Evolutionary conservation across 805 yeast species (phyloP).

Genomic region (Metschnikowia proteae): DNA sequence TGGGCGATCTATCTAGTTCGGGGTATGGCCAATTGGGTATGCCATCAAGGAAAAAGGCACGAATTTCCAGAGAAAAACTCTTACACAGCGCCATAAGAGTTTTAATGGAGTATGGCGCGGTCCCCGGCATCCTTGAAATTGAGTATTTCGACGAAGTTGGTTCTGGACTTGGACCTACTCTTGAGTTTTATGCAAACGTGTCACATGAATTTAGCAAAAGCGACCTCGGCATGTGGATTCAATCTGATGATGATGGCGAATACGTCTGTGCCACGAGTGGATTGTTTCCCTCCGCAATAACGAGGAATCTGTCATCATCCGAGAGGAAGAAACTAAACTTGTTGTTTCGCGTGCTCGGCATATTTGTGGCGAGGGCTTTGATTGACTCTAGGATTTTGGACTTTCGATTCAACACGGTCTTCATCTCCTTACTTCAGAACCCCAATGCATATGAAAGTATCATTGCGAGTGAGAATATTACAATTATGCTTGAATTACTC

Average conservation of each 20-base stretch:
- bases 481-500: slow-evolving; percentile 24
- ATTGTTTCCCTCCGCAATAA: slow-evolving; percentile 70
- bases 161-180: slow-evolving; percentile 94
- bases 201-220: slow-evolving; percentile 68
- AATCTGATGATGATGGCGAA: slow-evolving; percentile 25
- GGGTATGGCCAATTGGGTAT: slow-evolving; percentile 55
- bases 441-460: slow-evolving; percentile 6
- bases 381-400: slow-evolving; percentile 87
- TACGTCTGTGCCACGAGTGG: slow-evolving; percentile 48
- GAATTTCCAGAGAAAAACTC: slow-evolving; percentile 66
- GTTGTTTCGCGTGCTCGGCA: slow-evolving; percentile 68
- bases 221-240: slow-evolving; percentile 67
- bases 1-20: slow-evolving; percentile 16
- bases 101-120: slow-evolving; percentile 66
- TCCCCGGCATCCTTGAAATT: slow-evolving; percentile 80
- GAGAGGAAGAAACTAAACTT: slow-evolving; percentile 40
- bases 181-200: slow-evolving; percentile 83
- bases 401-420: slow-evolving; percentile 66
- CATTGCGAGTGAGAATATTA: slow-evolving; percentile 1
- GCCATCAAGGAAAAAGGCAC: slow-evolving; percentile 71
- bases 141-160: slow-evolving; percentile 90
- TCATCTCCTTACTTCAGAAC: slow-evolving; percentile 57
- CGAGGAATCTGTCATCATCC: slow-evolving; percentile 24
- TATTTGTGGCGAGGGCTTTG: slow-evolving; percentile 80
- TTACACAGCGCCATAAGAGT: slow-evolving; percentile 78